A percentile compares a stretch with the other conserved stretches of the same genome.
phyloP scores from a whole-genome alignment of 495 filamentous ascomycete genomes.

The Tuber calosporum region DNA sequence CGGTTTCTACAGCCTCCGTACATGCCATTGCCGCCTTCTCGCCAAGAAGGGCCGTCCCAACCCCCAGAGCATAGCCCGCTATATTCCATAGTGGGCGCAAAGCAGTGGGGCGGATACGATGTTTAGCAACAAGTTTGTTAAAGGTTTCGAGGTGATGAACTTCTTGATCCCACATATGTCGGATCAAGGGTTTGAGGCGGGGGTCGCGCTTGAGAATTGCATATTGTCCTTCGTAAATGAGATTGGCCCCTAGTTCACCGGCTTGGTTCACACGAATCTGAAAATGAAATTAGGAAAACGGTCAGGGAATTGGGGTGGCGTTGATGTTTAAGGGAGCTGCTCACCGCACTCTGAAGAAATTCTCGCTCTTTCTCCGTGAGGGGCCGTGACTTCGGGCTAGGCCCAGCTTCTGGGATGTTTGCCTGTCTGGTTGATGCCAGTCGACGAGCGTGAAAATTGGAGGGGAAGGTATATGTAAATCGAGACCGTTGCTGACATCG shows the following conservation, averaged over 20 bases:
- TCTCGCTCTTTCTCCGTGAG: constrained; percentile 62
- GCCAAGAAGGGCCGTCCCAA: constrained; percentile 82
- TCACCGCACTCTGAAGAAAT: constrained; percentile 69
- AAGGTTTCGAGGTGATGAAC: constrained; percentile 77
- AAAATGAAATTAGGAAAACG: constrained; percentile 6
- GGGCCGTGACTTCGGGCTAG: constrained; percentile 45
- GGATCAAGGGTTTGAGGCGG: constrained; percentile 80
- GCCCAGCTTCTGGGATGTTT: background rate
- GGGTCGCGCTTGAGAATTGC: constrained; percentile 66
- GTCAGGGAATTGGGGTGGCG: constrained; percentile 10
- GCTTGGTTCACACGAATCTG: constrained; percentile 81
- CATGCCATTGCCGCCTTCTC: constrained; percentile 97
- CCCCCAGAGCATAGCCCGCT: constrained; percentile 75
- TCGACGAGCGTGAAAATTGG: background rate
- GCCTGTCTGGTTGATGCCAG: background rate
- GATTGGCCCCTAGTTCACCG: constrained; percentile 75
- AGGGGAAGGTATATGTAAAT: background rate
- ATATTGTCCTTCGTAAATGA: constrained; percentile 79
- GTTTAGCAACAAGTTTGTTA: constrained; percentile 72
- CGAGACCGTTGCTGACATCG: background rate
- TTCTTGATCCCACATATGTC: constrained; percentile 98
- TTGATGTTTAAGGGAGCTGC: constrained; percentile 24
- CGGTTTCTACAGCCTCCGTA: constrained; percentile 96
- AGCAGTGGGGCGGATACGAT: constrained; percentile 86
- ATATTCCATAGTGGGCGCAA: constrained; percentile 90